phyloP scores from a whole-genome alignment of 2,329 filamentous ascomycete genomes.

The Fusarium sp. region DNA sequence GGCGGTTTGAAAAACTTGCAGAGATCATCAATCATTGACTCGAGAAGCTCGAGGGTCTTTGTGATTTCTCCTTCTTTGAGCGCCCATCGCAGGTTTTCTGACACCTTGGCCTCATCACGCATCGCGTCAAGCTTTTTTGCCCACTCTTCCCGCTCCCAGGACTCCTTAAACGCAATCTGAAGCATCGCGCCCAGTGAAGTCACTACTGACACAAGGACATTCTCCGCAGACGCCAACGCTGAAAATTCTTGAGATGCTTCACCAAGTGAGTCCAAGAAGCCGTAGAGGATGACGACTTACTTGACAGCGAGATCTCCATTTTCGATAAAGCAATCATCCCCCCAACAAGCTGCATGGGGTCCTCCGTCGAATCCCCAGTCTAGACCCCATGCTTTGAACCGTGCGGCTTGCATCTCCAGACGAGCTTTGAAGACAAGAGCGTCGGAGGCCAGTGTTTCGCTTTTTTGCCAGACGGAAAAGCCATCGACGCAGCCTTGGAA shows the following conservation, averaged over 20 bases:
- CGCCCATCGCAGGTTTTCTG: neutral
- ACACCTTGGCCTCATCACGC: neutral
- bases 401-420: neutral
- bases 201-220: neutral
- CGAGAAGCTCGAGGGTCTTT: neutral
- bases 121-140: neutral
- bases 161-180: neutral
- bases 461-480: neutral
- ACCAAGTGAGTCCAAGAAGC: neutral
- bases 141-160: neutral
- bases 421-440: neutral
- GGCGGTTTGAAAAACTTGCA: neutral
- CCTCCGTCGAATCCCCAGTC: neutral
- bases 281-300: neutral
- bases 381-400: neutral
- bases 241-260: neutral
- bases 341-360: neutral
- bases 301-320: neutral
- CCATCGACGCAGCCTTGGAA: neutral
- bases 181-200: neutral
- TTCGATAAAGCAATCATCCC: neutral
- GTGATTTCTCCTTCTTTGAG: neutral
- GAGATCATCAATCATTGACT: neutral
- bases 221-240: neutral
- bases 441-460: fast-evolving